Base-by-base conservation (phyloP, 2,329 filamentous ascomycete genomes). In the Ophiosphaerella narmari region DNA sequence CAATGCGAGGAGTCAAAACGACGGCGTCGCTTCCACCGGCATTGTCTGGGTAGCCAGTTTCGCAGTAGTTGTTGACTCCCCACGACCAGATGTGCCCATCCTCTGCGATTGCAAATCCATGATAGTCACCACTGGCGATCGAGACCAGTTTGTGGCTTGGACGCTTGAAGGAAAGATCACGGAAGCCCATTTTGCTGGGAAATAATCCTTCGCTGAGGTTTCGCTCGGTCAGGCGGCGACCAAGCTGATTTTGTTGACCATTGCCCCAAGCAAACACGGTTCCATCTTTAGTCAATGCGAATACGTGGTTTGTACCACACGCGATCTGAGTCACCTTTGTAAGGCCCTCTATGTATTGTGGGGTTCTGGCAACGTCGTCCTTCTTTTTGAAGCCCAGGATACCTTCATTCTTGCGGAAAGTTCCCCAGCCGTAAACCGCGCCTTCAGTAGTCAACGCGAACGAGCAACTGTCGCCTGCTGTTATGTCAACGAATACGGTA, bases 31-130 rank as follows among this genome's bases (percentile, higher is more conserved):
- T 84, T 50, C 87, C 83, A 29, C 86, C 87, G 12, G 83, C 85
- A 46, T 81, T 79, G 37, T 84, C 80, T 13, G 79, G 77, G 50
- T 87, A 80, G 32, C 88, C 90, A 13, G 89, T 89, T 76, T 96
- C 87, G 55, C 87, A 89, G 72, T 89, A 95, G 74, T 89, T 91
- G 80, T 96, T 96, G 26, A 93, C 78, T 21, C 91, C 91, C 90
- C 91, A 96, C 0, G 86, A 83, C 74, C 86, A 94, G 29, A 93
- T 87, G 26, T 83, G 80, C 34, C 86, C 86, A 24, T 86, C 82
- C 54, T 85, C 82, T 62, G 83, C 82, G 41, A 91, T 81, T 42
- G 87, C 88, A 63, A 96, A 93, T 61, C 86, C 89, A 77, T 96
- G 90, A 74, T 92, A 93, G 12, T 87, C 84, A 38, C 91, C 91